These are phyloP conservation scores for Dalbergia cultrata DNA, from an alignment of 306 rosid genomes.

Conservation along the genomic window DNA sequence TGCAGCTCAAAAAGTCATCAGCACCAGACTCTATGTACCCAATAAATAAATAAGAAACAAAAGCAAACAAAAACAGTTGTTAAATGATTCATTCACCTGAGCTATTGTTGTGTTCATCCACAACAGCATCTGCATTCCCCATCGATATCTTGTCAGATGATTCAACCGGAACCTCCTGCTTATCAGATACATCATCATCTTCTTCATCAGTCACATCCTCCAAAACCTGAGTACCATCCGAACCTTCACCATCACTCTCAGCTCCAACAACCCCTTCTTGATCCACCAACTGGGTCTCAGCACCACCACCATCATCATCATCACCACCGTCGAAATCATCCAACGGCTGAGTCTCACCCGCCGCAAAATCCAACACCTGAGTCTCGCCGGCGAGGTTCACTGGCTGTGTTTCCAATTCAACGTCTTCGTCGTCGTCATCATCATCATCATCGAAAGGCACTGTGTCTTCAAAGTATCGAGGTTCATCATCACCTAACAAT, in stretches of 20 bases:
- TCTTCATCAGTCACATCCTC: slow-evolving; percentile 47
- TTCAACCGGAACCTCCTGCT: slow-evolving; percentile 35
- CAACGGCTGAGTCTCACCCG: slow-evolving; percentile 57
- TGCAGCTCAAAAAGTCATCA: background rate
- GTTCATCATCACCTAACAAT: slow-evolving; percentile 52
- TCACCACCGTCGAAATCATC: slow-evolving; percentile 54
- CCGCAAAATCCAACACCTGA: slow-evolving; percentile 49
- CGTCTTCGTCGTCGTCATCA: slow-evolving; percentile 26
- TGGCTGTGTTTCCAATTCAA: slow-evolving; percentile 56
- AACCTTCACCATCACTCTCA: slow-evolving; percentile 42
- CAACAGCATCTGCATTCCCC: slow-evolving; percentile 31
- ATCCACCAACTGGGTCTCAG: slow-evolving; percentile 60
- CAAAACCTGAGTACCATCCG: slow-evolving; percentile 65
- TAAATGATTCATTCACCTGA: slow-evolving; percentile 56
- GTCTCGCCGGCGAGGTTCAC: slow-evolving; percentile 68
- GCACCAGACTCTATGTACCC: background rate
- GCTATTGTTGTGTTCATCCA: slow-evolving; percentile 30
- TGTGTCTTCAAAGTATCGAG: slow-evolving; percentile 47
- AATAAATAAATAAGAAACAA: too few relatives aligned
- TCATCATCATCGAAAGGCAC: slow-evolving; percentile 48
- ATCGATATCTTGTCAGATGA: slow-evolving; percentile 41
- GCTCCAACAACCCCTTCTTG: slow-evolving; percentile 19
- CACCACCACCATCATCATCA: slow-evolving; percentile 41
- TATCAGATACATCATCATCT: slow-evolving; percentile 1
- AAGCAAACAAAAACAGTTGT: background rate